These are phyloP conservation scores for Phytophthora macrochlamydospora DNA, from an alignment of 352 stramenopile genomes.

Conservation along the genomic window DNA sequence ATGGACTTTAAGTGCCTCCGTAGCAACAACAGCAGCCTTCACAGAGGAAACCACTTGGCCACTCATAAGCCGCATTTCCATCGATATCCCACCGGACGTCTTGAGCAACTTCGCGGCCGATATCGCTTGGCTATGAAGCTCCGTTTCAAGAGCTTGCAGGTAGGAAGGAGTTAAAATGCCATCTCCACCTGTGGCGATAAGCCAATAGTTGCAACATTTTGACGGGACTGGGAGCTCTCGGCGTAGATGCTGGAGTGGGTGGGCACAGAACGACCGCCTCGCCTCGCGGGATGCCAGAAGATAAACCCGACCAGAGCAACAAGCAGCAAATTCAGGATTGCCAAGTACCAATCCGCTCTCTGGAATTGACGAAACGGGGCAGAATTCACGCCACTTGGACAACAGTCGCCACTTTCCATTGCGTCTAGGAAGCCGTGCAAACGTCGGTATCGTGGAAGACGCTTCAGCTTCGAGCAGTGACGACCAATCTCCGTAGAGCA, in stretches of 20 bases:
- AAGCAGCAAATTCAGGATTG: constrained; percentile 45
- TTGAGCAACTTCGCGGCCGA: constrained; percentile 36
- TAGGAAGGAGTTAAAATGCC: constrained; percentile 26
- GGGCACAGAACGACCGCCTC: constrained; percentile 42
- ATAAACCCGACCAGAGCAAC: constrained; percentile 58
- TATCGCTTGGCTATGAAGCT: constrained; percentile 27
- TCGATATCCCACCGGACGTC: constrained; percentile 30
- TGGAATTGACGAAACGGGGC: constrained; percentile 46
- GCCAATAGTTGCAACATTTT: constrained; percentile 41
- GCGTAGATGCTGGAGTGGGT: constrained; percentile 55
- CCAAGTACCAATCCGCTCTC: constrained; percentile 34
- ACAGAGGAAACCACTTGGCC: constrained; percentile 33
- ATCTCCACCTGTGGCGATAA: constrained; percentile 28
- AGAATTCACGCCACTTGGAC: constrained; percentile 72
- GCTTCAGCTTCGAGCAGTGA: constrained; percentile 21
- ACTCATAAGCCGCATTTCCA: constrained; percentile 47
- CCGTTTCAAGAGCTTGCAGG: constrained; percentile 18
- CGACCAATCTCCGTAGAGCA: constrained; percentile 67
- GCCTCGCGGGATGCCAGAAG: constrained; percentile 44
- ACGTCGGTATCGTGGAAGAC: constrained; percentile 4
- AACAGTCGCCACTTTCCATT: constrained; percentile 30
- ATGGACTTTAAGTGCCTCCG: constrained; percentile 22
- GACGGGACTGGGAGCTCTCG: constrained; percentile 29
- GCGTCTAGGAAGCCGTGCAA: constrained; percentile 27
- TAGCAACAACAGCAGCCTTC: constrained; percentile 28